Evolutionary conservation across 768 basidiomycete genomes (phyloP).

Genomic region (Boletus sp.): DNA sequence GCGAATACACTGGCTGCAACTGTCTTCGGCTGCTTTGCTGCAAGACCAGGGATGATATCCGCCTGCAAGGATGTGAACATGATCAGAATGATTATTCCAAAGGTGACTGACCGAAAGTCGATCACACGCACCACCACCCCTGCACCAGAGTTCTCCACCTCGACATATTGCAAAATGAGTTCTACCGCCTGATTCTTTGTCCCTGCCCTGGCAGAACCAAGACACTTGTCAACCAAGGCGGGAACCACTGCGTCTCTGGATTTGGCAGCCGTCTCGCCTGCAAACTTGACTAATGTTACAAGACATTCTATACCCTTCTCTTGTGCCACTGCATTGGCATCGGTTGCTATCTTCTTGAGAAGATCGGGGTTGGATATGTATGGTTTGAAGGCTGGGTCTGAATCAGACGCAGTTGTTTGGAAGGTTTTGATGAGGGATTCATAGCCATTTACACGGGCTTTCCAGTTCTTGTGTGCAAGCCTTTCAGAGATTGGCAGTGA

Average conservation of each 20-base stretch:
- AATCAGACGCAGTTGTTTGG: slow-evolving; percentile 84
- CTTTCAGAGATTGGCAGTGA: slow-evolving; percentile 73
- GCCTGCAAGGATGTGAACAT: slow-evolving; percentile 42
- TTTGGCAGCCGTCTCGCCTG: slow-evolving; percentile 83
- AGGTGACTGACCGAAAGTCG: slow-evolving; percentile 25
- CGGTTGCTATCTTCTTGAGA: slow-evolving; percentile 83
- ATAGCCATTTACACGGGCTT: slow-evolving; percentile 93
- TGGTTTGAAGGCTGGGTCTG: slow-evolving; percentile 90
- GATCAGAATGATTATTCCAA: slow-evolving; percentile 19
- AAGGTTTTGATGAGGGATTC: slow-evolving; percentile 84
- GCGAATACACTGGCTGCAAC: slow-evolving; percentile 77
- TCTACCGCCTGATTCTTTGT: slow-evolving; percentile 88
- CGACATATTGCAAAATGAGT: slow-evolving; percentile 83
- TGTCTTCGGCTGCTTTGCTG: slow-evolving; percentile 91
- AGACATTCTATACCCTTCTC: slow-evolving; percentile 95
- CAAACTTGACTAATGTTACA: slow-evolving; percentile 81
- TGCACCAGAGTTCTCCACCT: slow-evolving; percentile 85
- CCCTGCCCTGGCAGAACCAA: slow-evolving; percentile 86
- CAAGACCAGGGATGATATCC: slow-evolving; percentile 80
- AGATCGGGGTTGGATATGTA: slow-evolving; percentile 75
- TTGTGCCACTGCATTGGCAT: slow-evolving; percentile 95
- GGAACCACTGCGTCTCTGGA: slow-evolving; percentile 80
- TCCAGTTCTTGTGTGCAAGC: slow-evolving; percentile 97
- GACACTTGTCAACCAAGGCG: slow-evolving; percentile 93
- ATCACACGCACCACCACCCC: slow-evolving; percentile 78